Conservation (phyloP, 768 basidiomycete genomes). For the Calocybe cyanea region DNA sequence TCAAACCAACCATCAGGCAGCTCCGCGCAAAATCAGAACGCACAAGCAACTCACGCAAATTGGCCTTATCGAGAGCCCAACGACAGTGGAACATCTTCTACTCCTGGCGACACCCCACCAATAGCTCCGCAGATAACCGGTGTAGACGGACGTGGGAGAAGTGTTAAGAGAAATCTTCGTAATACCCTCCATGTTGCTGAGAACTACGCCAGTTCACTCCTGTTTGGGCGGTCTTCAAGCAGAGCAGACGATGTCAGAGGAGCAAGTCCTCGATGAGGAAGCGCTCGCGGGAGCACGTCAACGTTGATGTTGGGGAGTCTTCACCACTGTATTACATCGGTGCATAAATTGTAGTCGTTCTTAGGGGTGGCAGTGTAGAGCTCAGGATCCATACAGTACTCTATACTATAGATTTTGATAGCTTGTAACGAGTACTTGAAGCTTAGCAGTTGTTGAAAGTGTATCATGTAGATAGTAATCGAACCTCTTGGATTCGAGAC, state of each 20-base stretch:
- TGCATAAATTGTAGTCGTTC: no score
- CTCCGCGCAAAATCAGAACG: not conserved
- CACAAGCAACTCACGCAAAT: slow-evolving; percentile 4
- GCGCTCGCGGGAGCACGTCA: no score
- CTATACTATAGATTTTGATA: no score
- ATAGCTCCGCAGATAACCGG: slow-evolving; percentile 26
- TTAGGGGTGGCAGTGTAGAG: no score
- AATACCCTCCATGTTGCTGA: slow-evolving; percentile 70
- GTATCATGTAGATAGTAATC: slow-evolving; percentile 1
- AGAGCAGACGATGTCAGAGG: slow-evolving; percentile 15
- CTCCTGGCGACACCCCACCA: slow-evolving; percentile 38
- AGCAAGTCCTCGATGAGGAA: no score
- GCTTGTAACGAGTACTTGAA: no score
- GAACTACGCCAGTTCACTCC: slow-evolving; percentile 60
- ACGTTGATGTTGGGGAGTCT: no score
- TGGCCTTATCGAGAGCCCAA: slow-evolving; percentile 45
- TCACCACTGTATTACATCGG: no score
- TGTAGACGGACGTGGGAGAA: slow-evolving; percentile 50
- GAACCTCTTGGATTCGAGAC: no score
- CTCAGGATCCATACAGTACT: no score
- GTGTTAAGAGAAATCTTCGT: slow-evolving; percentile 61
- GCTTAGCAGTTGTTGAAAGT: not conserved
- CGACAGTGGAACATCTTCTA: slow-evolving; percentile 27
- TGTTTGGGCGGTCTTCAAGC: slow-evolving; percentile 53
- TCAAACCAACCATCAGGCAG: not conserved